Percentiles rank a stretch among this genome's conserved stretches.
Conservation (phyloP, 495 filamentous ascomycete species). For the Hyaloscypha variabilis region DNA sequence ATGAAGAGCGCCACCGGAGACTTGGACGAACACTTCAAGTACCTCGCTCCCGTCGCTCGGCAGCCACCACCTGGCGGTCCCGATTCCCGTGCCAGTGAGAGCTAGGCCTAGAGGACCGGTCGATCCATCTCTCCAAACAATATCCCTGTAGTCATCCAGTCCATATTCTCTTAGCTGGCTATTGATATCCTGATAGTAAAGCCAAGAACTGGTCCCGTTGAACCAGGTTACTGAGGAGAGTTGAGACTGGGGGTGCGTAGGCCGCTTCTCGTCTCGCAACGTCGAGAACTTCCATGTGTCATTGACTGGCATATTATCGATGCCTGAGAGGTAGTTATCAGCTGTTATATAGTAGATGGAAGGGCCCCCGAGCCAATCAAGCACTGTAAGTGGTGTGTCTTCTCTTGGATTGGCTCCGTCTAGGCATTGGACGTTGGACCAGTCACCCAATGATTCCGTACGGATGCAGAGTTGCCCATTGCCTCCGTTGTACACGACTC, state of each 20-base stretch:
- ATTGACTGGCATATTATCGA: conserved; percentile 3
- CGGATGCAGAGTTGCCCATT: not conserved
- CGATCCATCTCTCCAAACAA: conserved; percentile 1
- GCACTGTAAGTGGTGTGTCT: not conserved
- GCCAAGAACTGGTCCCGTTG: conserved; percentile 2
- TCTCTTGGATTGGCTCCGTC: not conserved
- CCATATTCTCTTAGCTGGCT: conserved; percentile 8
- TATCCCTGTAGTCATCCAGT: conserved; percentile 6
- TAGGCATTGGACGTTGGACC: conserved; percentile 4
- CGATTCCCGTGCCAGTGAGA: not conserved
- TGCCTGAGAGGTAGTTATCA: conserved; percentile 10
- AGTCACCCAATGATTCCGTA: not conserved
- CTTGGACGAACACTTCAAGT: conserved; percentile 2
- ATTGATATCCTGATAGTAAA: conserved; percentile 11
- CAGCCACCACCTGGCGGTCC: not conserved
- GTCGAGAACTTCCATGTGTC: conserved; percentile 11
- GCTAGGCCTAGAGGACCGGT: not conserved
- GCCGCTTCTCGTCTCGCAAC: not conserved
- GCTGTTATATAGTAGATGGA: conserved; percentile 1
- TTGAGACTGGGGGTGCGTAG: conserved; percentile 4
- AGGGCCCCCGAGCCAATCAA: conserved; percentile 12
- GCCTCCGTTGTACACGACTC: not conserved
- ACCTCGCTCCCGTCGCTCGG: not conserved
- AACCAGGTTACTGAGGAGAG: conserved; percentile 11
- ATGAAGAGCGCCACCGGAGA: conserved; percentile 5